Percentiles rank a stretch among this genome's conserved stretches.
These are phyloP conservation scores for Arabidopsis thaliana DNA, from an alignment of 345 rosid genomes.

Conservation along the genomic window DNA sequence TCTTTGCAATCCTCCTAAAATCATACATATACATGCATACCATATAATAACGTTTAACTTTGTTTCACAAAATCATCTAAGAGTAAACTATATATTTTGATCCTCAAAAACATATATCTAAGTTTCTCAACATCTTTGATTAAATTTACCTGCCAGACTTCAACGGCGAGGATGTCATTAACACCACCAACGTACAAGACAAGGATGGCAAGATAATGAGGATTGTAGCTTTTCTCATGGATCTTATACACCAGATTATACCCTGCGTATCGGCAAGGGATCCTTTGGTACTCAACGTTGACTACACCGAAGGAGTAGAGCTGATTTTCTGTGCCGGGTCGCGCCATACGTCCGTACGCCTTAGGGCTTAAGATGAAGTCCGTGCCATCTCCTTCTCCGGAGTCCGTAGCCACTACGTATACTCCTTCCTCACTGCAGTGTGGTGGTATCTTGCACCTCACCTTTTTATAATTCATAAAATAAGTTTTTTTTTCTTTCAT, in stretches of 20 bases:
- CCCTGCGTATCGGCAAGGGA: constrained; percentile 62
- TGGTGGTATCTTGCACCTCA: constrained; percentile 70
- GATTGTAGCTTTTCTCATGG: constrained; percentile 69
- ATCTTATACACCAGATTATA: constrained; percentile 63
- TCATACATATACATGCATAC: neutral
- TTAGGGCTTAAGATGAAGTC: constrained; percentile 82
- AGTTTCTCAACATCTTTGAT: neutral
- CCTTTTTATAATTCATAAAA: constrained; percentile 46
- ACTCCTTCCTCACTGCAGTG: constrained; percentile 69
- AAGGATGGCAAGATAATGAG: constrained; percentile 67
- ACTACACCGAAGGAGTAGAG: constrained; percentile 79
- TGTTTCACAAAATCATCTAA: neutral
- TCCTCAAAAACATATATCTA: neutral
- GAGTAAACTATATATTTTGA: neutral
- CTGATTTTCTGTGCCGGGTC: constrained; percentile 45
- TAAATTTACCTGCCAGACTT: constrained; percentile 64
- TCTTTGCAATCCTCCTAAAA: constrained; percentile 61
- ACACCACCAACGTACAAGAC: constrained; percentile 60
- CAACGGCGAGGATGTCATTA: constrained; percentile 62
- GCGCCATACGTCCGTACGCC: constrained; percentile 65
- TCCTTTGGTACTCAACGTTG: constrained; percentile 67
- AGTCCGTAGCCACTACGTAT: constrained; percentile 77
- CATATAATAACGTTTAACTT: neutral
- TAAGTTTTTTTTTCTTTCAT: neutral
- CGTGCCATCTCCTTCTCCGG: constrained; percentile 74